Conservation (phyloP, 2,329 filamentous ascomycete species). For the Zasmidium cellare region DNA sequence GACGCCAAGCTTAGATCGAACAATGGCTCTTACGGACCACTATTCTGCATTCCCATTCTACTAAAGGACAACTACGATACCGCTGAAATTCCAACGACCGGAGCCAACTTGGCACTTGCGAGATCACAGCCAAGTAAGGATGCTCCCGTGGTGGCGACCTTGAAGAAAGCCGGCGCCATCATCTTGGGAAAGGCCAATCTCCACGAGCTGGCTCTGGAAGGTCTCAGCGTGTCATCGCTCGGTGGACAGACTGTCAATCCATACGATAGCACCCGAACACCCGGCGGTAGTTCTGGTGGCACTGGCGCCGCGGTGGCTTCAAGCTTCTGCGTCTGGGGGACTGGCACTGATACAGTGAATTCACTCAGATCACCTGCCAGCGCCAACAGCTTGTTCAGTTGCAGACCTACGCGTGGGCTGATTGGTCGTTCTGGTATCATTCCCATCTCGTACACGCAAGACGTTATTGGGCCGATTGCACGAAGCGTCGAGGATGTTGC, state of each 20-base stretch:
- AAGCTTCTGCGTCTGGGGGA: constrained; percentile 55
- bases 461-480: constrained; percentile 34
- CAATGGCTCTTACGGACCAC: constrained; percentile 48
- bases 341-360: constrained; percentile 52
- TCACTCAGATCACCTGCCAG: constrained; percentile 62
- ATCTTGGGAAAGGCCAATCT: constrained; percentile 42
- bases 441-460: constrained; percentile 36
- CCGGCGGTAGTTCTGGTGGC: constrained; percentile 64
- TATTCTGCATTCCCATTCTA: constrained; percentile 63
- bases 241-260: constrained; percentile 67
- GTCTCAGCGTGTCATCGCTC: constrained; percentile 61
- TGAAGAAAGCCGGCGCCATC: constrained; percentile 36
- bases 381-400: constrained; percentile 61
- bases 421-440: constrained; percentile 31
- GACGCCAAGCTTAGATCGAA: constrained; percentile 50
- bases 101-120: constrained; percentile 53
- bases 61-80: constrained; percentile 67
- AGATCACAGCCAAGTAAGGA: constrained; percentile 45
- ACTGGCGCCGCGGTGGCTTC: constrained; percentile 61
- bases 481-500: constrained; percentile 35
- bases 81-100: constrained; percentile 58
- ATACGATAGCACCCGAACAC: constrained; percentile 65
- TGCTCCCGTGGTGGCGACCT: constrained; percentile 29
- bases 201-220: constrained; percentile 65
- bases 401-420: constrained; percentile 49